Percentiles rank a stretch among this genome's conserved stretches.
Conservation (phyloP, 345 rosid species). For the Populus pruinosa region DNA sequence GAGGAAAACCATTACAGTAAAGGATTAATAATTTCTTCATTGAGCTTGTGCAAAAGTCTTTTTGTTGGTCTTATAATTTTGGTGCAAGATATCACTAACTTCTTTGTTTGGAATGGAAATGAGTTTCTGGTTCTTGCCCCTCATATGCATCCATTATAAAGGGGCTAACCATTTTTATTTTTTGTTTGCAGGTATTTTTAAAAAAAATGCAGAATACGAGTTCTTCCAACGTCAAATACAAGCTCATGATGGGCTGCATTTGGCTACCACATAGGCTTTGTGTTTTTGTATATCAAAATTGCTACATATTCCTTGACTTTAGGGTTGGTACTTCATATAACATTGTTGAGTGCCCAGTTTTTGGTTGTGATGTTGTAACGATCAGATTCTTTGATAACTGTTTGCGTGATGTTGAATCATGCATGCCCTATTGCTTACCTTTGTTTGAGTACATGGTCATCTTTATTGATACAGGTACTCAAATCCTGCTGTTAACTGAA, state of each 20-base stretch:
- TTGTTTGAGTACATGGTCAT: no score
- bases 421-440: background rate
- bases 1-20: background rate
- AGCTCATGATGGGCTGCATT: background rate
- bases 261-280: background rate
- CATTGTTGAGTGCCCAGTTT: background rate
- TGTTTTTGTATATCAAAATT: background rate
- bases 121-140: background rate
- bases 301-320: background rate
- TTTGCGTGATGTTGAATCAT: background rate
- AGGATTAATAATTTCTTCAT: background rate
- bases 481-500: no score
- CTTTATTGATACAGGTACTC: no score
- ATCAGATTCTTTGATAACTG: background rate
- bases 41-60: background rate
- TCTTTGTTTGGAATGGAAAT: no score
- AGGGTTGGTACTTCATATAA: background rate
- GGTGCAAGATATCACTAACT: no score
- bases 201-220: background rate
- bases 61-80: no score
- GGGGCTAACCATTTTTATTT: background rate
- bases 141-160: background rate
- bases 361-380: background rate
- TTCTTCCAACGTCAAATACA: background rate
- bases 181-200: constrained; percentile 17